Evolutionary conservation across 306 rosid species (phyloP), one percentile per base, ranked within the genome.

Genomic region (Quercus gilva): DNA sequence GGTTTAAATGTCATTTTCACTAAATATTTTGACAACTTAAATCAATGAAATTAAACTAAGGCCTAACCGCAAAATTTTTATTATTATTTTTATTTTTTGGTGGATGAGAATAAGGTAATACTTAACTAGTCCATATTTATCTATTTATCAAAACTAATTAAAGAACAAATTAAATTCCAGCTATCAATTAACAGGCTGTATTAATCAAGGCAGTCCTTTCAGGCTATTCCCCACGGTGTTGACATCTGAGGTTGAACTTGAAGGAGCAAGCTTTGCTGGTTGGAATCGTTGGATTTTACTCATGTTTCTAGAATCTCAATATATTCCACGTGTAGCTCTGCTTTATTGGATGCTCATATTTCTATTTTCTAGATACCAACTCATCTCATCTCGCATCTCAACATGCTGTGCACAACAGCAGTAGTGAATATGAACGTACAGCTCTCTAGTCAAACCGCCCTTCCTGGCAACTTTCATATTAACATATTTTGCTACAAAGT

Each of bases 201-300:
- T 12, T 49, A 49, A 49, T 13, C 53, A 41, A 41, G 11, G 45
- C 45, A 49, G 15, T 49, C 53, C 53, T 49, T 49, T 49, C 2
- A 10, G 17, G 17, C 17, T 49, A 49, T 49, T 49, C 53, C 53
- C 53, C 53, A 49, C 5, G 17, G 17, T 12, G 53, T 12, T 49
- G 53, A 49, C 53, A 49, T 49, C 14, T 49, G 15, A 12, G 14
- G 53, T 49, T 11, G 15, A 49, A 53, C 78, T 49, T 49, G 15
- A 12, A 41, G 78, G 79, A 58, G 76, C 57, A 74, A 77, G 65
- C 68, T 13, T 74, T 68, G 76, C 70, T 74, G 80, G 76, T 78
- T 78, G 29, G 29, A 28, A 28, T 28, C 29, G 29, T 28, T 28
- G 45, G 78, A 80, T 55, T 41, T 41, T 17, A 78, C 56, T 80